Evolutionary conservation across 2,329 filamentous ascomycete species (phyloP).

Genomic region (Pseudocercospora vitis): DNA sequence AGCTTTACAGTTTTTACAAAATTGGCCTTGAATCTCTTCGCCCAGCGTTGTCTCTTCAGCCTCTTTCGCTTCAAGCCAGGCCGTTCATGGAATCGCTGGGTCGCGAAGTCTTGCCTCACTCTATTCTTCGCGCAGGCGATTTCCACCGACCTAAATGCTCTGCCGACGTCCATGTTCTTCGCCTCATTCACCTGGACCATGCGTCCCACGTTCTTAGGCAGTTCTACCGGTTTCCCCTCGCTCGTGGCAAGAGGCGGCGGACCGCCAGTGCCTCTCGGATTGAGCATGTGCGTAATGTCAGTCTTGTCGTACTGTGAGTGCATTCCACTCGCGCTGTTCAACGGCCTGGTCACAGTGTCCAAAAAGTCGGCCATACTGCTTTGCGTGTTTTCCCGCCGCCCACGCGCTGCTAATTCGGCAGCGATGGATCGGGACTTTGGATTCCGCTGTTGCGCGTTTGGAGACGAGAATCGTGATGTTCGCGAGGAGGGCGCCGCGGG

Average conservation of each 20-base stretch:
- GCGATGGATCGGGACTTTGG: slow-evolving; percentile 15
- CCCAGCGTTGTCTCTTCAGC: slow-evolving; percentile 67
- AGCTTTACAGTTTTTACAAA: slow-evolving; percentile 65
- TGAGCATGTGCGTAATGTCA: neutral
- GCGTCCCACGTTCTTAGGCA: slow-evolving; percentile 45
- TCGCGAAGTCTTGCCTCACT: slow-evolving; percentile 55
- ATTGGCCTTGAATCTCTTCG: slow-evolving; percentile 64
- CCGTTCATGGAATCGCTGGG: slow-evolving; percentile 72
- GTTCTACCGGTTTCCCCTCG: slow-evolving; percentile 28
- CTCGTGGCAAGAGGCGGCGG: neutral
- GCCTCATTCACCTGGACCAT: slow-evolving; percentile 40
- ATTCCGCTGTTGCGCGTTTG: slow-evolving; percentile 27
- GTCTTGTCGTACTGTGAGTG: neutral
- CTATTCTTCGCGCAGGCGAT: slow-evolving; percentile 54
- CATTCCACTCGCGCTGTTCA: slow-evolving; percentile 12
- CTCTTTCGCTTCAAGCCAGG: slow-evolving; percentile 76
- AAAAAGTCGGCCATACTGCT: slow-evolving; percentile 26
- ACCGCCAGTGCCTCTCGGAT: neutral
- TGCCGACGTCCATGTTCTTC: slow-evolving; percentile 48
- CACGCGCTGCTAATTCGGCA: slow-evolving; percentile 12
- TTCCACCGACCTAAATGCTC: slow-evolving; percentile 50
- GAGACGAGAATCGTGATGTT: slow-evolving; percentile 33
- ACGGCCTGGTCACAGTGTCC: too few relatives aligned
- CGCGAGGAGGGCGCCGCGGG: slow-evolving; percentile 27
- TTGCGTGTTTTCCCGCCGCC: neutral